Base-by-base conservation (phyloP, 768 basidiomycete genomes). In the Trametes cubensis region DNA sequence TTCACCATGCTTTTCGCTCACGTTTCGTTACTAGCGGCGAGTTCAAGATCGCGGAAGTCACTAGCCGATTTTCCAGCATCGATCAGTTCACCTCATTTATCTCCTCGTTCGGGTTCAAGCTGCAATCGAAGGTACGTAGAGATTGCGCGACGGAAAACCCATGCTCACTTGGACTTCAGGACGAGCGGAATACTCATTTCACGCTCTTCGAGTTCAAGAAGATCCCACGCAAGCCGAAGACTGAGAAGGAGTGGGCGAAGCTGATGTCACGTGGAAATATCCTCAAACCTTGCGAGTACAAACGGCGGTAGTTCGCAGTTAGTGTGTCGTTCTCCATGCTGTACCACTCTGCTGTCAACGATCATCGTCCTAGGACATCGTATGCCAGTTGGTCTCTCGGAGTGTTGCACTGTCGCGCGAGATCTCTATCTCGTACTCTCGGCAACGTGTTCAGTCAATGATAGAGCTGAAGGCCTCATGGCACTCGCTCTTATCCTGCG, bases 281-380 rank as follows among this genome's bases (percentile, higher is more conserved):
- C 40, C 78, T 97, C 60, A 93, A 92, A 73, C 87, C 95, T 39
- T 97, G 94, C 74, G 92, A 96, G 77, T 97, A 97, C 73, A 97
- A 96, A 73, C 81, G 90, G 67, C 81, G 94, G 70, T 96, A 60
- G 55, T 39, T 34, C 20, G 11, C 15, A 45, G 26, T 40, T 15
- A 11, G 34, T 34, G 34, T 34, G 34, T 38, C 53, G 17, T 54
- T 23, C 21, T 23, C 39, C 34, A 34, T 11, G 10, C 5, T 34
- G 34, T 34, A 34, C 11, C 10, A 10, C 34, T 34, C 34, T 34
- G 34, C 10, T 34, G 34, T 34, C 10, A 11, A 10, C 2, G 10
- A 34, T 34, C 34, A 2, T 34, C 34, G 34, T 34, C 34, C 10
- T 11, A 34, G 6, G 34, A 11, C 34, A 34, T 34, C 34, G 11